Evolutionary conservation across 192 early-diverging fungal genomes (phyloP), one percentile per base, ranked within the genome.

Genomic region (Coemansia sp.): DNA sequence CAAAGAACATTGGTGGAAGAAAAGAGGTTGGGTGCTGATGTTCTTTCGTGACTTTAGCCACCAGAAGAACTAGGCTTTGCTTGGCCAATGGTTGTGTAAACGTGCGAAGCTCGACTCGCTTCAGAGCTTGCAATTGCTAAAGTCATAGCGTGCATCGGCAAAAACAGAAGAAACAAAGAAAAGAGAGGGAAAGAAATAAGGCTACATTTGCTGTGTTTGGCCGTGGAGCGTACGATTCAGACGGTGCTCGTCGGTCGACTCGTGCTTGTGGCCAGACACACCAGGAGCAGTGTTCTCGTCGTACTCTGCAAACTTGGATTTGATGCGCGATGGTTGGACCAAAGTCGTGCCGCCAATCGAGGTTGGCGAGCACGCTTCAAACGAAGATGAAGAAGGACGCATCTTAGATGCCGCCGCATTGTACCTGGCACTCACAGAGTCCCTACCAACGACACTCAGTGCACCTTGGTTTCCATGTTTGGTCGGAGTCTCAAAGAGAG

Each of bases 291-390:
- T 24, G 61, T 63, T 63, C 61, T 63, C 61, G 61, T 63, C 61
- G 18, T 41, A 41, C 8, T 4, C 33, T 18, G 59, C 59, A 27
- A 38, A 27, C 61, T 63, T 41, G n/a, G 61, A 33, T 34, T 63
- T 63, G 61, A 63, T 44, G 12, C 79, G 79, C 1, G 41, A 27
- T 1, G 79, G 79, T 55, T 77, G 79, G n/a, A 71, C 68, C 31
- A 82, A 65, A 1, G 79, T 82, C 10, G 68, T 27, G 10, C 62
- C 66, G 20, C 67, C 72, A 27, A 31, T 31, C 29, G 27, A 20
- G 16, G 63, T 52, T 4, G 24, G 29, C 22, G 63, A 46, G 46
- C 38, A 38, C 0, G 51, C 59, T 5, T 38, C 63, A 54, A 51
- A 62, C 6, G 61, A 63, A 16, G 31, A 60, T 60, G 54, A 22